These are phyloP conservation scores for Fusarium mangiferae DNA, from an alignment of 2,329 filamentous ascomycete species.

Conservation along the genomic window DNA sequence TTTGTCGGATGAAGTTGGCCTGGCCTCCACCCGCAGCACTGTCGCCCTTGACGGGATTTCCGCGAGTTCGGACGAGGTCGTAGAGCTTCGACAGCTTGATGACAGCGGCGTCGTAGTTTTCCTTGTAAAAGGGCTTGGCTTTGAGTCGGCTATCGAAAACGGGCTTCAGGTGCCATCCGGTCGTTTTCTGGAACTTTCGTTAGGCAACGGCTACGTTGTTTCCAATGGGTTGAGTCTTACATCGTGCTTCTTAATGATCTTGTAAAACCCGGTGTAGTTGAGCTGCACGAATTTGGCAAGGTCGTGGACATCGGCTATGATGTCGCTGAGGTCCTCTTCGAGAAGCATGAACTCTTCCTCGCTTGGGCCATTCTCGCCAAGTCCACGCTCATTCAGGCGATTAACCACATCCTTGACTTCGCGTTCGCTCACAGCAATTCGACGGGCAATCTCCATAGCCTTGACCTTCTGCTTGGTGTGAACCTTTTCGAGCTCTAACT, in stretches of 20 bases:
- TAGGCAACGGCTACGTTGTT: slow-evolving; percentile 15
- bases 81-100: slow-evolving; percentile 95
- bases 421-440: slow-evolving; percentile 86
- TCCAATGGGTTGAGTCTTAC: slow-evolving; percentile 59
- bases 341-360: slow-evolving; percentile 95
- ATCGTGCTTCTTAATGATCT: slow-evolving; percentile 99
- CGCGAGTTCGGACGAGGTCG: slow-evolving; percentile 91
- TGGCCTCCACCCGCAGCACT: slow-evolving; percentile 90
- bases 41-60: slow-evolving; percentile 92
- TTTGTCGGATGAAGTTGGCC: slow-evolving; percentile 95
- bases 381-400: slow-evolving; percentile 72
- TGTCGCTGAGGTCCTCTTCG: slow-evolving; percentile 94
- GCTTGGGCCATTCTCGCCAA: slow-evolving; percentile 69
- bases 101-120: slow-evolving; percentile 97
- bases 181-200: slow-evolving; percentile 78
- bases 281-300: slow-evolving; percentile 97
- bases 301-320: slow-evolving; percentile 98
- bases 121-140: slow-evolving; percentile 97
- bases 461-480: slow-evolving; percentile 98
- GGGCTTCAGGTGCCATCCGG: slow-evolving; percentile 89
- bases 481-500: slow-evolving; percentile 95
- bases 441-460: slow-evolving; percentile 91
- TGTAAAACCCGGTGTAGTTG: slow-evolving; percentile 99
- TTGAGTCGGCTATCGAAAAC: slow-evolving; percentile 96
- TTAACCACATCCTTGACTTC: slow-evolving; percentile 90